Percentiles rank a stretch among this genome's conserved stretches.
Evolutionary conservation across 345 rosid genomes (phyloP).

Genomic region (Viola odorata): DNA sequence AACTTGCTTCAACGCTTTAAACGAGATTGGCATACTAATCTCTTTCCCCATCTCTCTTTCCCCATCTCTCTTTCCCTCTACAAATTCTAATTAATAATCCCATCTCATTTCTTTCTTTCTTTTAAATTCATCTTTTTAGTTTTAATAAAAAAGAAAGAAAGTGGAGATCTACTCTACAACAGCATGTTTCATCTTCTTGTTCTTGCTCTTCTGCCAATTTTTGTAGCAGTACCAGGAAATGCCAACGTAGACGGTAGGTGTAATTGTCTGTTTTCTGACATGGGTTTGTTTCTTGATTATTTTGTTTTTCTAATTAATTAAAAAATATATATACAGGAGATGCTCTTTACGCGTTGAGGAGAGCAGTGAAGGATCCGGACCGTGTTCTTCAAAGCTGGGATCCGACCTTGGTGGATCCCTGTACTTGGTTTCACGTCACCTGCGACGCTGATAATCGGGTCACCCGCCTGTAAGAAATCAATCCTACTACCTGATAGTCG

Average conservation of each 20-base stretch:
- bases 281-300: not conserved
- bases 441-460: constrained; percentile 55
- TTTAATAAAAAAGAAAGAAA: too few species aligned
- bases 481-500: too few species aligned
- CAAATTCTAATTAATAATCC: not conserved
- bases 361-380: constrained; percentile 62
- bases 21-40: not conserved
- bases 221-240: constrained; percentile 17
- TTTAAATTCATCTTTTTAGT: too few species aligned
- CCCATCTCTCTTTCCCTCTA: not conserved
- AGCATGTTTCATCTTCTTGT: constrained; percentile 24
- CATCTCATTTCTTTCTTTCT: not conserved
- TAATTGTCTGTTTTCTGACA: not conserved
- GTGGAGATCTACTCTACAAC: constrained; percentile 10
- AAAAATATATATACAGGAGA: constrained; percentile 36
- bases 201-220: constrained; percentile 12
- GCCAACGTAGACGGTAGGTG: constrained; percentile 51
- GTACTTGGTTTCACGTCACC: constrained; percentile 78
- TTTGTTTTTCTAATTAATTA: not conserved
- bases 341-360: constrained; percentile 57
- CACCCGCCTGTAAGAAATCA: constrained; percentile 48
- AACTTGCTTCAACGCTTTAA: constrained; percentile 13
- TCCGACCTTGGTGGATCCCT: constrained; percentile 71
- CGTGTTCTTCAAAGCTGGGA: constrained; percentile 70
- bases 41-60: not conserved